Conservation (phyloP, 1,139 yeast species). For the Nadsonia commutata region DNA sequence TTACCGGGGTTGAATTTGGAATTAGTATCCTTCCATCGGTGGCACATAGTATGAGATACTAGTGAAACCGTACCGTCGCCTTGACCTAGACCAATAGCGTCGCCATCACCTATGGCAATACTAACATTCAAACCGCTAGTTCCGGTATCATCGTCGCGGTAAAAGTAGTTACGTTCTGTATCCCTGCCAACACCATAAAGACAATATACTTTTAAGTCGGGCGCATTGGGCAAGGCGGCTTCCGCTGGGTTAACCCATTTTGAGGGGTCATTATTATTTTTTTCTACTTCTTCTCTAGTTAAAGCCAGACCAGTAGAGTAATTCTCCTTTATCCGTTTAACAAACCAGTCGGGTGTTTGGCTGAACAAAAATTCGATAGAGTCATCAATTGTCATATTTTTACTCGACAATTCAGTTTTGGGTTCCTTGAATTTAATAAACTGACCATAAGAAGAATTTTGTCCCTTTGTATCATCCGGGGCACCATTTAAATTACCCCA, state of each 20-base stretch:
- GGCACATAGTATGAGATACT: slow-evolving; percentile 65
- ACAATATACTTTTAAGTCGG: slow-evolving; percentile 76
- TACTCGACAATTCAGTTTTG: slow-evolving; percentile 28
- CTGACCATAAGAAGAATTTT: slow-evolving; percentile 47
- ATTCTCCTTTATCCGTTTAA: slow-evolving; percentile 44
- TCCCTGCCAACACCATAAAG: slow-evolving; percentile 94
- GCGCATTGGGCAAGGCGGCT: slow-evolving; percentile 82
- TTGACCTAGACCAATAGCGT: slow-evolving; percentile 68
- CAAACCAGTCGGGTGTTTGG: slow-evolving; percentile 65
- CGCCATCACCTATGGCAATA: slow-evolving; percentile 42
- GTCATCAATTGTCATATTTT: slow-evolving; percentile 48
- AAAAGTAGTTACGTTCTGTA: slow-evolving; percentile 80
- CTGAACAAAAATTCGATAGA: slow-evolving; percentile 52
- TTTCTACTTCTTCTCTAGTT: slow-evolving; percentile 39
- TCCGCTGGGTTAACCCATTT: slow-evolving; percentile 93
- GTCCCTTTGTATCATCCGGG: slow-evolving; percentile 39
- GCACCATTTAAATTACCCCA: slow-evolving; percentile 56
- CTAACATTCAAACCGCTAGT: slow-evolving; percentile 44
- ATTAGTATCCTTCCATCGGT: slow-evolving; percentile 65
- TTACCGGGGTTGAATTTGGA: slow-evolving; percentile 76
- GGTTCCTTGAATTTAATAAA: slow-evolving; percentile 52
- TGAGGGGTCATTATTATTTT: slow-evolving; percentile 51
- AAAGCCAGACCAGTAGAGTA: slow-evolving; percentile 70
- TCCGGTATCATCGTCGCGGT: slow-evolving; percentile 39
- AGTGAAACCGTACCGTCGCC: slow-evolving; percentile 95